A percentile compares a stretch with the other conserved stretches of the same genome.
Evolutionary conservation across 1,284 basidiomycete species (phyloP).

Genomic region (Ustilago cynodontis): DNA sequence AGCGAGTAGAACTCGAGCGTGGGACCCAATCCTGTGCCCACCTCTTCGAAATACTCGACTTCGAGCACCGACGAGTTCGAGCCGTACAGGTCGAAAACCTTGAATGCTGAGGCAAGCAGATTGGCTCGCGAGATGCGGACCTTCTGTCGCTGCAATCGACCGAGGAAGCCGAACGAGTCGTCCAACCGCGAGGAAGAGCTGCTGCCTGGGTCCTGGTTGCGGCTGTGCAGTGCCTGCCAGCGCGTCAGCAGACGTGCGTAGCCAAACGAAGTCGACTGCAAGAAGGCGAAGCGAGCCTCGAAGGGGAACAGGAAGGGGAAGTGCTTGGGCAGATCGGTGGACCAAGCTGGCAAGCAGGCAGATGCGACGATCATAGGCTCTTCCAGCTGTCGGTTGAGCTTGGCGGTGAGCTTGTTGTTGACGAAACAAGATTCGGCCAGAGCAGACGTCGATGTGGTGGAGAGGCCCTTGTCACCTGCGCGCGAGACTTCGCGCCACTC

Average conservation of each 20-base stretch:
- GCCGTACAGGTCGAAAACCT: conserved; percentile 97
- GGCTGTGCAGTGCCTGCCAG: conserved; percentile 80
- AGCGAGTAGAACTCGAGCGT: conserved; percentile 98
- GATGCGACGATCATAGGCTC: conserved; percentile 99
- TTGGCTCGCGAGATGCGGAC: conserved; percentile 94
- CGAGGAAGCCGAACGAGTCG: conserved; percentile 90
- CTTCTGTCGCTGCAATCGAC: conserved; percentile 92
- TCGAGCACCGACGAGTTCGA: conserved; percentile 88
- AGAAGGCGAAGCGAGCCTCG: conserved; percentile 93
- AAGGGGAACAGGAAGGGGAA: conserved; percentile 99
- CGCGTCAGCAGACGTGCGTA: conserved; percentile 93
- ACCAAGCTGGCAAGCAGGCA: conserved; percentile 96
- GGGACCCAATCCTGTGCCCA: conserved; percentile 95
- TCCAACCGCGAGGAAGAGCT: conserved; percentile 72
- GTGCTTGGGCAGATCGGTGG: conserved; percentile 88
- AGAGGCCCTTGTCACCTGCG: conserved; percentile 11
- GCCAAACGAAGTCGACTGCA: conserved; percentile 96
- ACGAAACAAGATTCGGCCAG: conserved; percentile 84
- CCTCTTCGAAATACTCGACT: conserved; percentile 99
- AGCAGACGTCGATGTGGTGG: conserved; percentile 68
- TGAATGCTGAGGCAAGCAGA: conserved; percentile 94
- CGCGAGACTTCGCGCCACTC: conserved; percentile 73
- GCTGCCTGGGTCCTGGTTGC: conserved; percentile 71
- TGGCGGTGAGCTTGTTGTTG: conserved; percentile 98
- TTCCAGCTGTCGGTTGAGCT: conserved; percentile 95